phyloP scores from a whole-genome alignment of 1,284 basidiomycete genomes.

The Cryptococcus amylolentus region DNA sequence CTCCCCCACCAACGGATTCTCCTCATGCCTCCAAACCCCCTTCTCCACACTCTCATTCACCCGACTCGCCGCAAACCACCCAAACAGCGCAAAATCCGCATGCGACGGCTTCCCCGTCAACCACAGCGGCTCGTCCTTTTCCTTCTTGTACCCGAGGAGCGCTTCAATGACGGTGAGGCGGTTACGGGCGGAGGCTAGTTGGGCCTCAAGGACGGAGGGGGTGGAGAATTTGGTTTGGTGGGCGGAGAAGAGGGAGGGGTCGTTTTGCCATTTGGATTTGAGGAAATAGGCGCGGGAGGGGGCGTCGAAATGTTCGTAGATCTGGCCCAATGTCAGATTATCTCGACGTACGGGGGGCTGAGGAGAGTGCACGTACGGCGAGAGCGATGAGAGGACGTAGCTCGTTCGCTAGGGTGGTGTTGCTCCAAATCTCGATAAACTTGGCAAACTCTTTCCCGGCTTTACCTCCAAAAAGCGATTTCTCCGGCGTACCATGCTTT shows the following conservation, averaged over 20 bases:
- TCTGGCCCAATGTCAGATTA: neutral
- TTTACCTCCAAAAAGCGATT: conserved; percentile 24
- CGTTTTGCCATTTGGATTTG: conserved; percentile 18
- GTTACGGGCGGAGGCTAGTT: conserved; percentile 3
- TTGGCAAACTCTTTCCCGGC: conserved; percentile 23
- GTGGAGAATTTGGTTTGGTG: conserved; percentile 6
- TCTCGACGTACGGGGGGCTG: neutral
- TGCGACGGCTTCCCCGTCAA: conserved; percentile 14
- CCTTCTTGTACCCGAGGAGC: conserved; percentile 10
- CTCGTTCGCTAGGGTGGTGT: conserved; percentile 21
- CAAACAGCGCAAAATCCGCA: conserved; percentile 20
- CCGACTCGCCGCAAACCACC: conserved; percentile 12
- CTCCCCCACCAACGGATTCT: conserved; percentile 7
- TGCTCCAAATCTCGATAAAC: conserved; percentile 29
- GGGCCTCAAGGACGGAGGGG: conserved; percentile 1
- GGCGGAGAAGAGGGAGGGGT: conserved; percentile 8
- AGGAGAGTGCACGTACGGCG: conserved; percentile 8
- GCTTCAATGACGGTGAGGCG: conserved; percentile 9
- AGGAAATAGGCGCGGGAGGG: conserved; percentile 21
- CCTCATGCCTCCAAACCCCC: conserved; percentile 15
- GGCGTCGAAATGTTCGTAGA: conserved; percentile 10
- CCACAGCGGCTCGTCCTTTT: conserved; percentile 9
- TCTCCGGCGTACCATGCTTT: conserved; percentile 21
- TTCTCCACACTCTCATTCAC: conserved; percentile 14
- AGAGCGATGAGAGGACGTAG: conserved; percentile 20